phyloP scores from a whole-genome alignment of 1,139 yeast species.

The Candida smagusa region DNA sequence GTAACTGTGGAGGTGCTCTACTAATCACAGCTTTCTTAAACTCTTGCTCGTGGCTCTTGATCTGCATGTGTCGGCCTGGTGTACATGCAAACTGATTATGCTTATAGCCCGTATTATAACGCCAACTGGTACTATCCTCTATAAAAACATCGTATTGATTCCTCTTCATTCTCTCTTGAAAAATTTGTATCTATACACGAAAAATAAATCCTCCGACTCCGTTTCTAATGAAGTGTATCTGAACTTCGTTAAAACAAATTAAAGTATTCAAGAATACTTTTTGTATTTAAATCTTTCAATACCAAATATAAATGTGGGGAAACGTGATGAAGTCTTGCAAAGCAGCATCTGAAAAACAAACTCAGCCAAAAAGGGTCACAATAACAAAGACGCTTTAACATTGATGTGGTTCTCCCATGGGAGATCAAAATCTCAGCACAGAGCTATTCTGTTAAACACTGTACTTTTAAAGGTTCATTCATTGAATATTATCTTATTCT shows the following conservation, averaged over 20 bases:
- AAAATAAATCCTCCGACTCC: no score
- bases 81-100: not conserved
- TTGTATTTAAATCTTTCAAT: not conserved
- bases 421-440: not conserved
- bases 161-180: constrained; percentile 4
- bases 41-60: not conserved
- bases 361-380: no score
- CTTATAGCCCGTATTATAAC: not conserved
- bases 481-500: no score
- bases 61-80: not conserved
- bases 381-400: no score
- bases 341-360: no score
- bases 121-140: constrained; percentile 2
- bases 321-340: no score
- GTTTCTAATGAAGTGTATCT: no score
- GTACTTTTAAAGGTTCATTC: no score
- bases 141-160: constrained; percentile 1
- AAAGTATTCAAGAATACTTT: not conserved
- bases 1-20: constrained; percentile 1
- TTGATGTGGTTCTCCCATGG: no score
- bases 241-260: not conserved
- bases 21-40: not conserved
- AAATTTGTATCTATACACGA: no score
- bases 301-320: not conserved
- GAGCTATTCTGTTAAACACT: no score